phyloP scores from a whole-genome alignment of 495 filamentous ascomycete genomes.

The Annulohypoxylon bovei region DNA sequence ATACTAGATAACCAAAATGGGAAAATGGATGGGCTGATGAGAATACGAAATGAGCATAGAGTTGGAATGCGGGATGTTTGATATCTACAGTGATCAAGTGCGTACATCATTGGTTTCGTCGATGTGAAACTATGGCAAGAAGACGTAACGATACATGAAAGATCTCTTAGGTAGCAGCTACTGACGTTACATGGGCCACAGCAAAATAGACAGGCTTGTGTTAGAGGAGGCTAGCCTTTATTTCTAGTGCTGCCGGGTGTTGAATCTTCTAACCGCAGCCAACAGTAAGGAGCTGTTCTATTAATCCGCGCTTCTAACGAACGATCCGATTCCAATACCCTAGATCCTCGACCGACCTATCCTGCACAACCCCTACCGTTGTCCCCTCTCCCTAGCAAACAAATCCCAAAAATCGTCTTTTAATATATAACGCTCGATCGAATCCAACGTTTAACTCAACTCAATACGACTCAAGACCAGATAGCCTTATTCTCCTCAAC shows the following conservation, averaged over 20 bases:
- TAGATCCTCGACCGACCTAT: too few relatives aligned
- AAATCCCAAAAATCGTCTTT: not conserved
- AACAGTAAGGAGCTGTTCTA: not conserved
- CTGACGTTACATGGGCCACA: not conserved
- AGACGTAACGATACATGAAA: not conserved
- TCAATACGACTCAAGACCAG: slow-evolving; percentile 29
- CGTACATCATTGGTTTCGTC: not conserved
- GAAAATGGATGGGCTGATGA: slow-evolving; percentile 17
- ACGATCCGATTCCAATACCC: too few relatives aligned
- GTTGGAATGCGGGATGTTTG: not conserved
- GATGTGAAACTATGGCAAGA: not conserved
- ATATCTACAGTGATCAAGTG: not conserved
- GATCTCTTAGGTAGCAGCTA: not conserved
- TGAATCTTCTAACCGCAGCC: not conserved
- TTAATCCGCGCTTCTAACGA: not conserved
- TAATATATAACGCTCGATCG: not conserved
- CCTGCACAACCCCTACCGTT: not conserved
- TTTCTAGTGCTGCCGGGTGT: not conserved
- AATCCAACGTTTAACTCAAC: not conserved
- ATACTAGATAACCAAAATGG: slow-evolving; percentile 27
- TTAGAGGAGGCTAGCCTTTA: not conserved
- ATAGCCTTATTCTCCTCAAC: slow-evolving; percentile 47
- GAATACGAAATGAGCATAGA: slow-evolving; percentile 6
- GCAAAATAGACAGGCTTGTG: not conserved
- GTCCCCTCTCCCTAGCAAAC: too few relatives aligned